phyloP scores from a whole-genome alignment of 495 filamentous ascomycete species.

The Penicillium chermesinum region DNA sequence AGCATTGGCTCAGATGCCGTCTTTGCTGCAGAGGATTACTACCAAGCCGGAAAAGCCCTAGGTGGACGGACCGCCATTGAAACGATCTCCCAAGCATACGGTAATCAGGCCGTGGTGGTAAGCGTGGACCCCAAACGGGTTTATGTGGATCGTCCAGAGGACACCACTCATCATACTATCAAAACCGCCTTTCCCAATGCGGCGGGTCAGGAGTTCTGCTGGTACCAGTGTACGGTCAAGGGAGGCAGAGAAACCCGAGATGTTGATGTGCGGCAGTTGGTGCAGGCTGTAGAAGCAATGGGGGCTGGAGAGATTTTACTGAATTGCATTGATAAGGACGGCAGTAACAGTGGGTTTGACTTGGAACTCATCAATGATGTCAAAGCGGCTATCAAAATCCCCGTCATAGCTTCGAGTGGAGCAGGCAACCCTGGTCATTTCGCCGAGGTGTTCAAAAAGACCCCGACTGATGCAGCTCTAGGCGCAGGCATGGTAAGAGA shows the following conservation, averaged over 20 bases:
- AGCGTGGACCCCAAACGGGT: constrained; percentile 90
- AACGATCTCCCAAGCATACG: constrained; percentile 87
- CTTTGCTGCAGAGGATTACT: constrained; percentile 84
- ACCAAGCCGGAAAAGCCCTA: constrained; percentile 57
- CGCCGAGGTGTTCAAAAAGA: constrained; percentile 80
- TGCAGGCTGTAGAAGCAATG: constrained; percentile 90
- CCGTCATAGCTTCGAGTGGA: constrained; percentile 92
- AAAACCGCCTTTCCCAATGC: constrained; percentile 65
- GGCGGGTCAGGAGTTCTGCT: constrained; percentile 76
- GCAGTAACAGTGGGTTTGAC: constrained; percentile 92
- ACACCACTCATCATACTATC: constrained; percentile 75
- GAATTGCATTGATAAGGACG: constrained; percentile 97
- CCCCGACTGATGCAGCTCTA: constrained; percentile 83
- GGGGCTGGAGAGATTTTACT: constrained; percentile 90
- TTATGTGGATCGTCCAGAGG: constrained; percentile 66
- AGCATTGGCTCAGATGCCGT: constrained; percentile 96
- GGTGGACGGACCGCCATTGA: constrained; percentile 87
- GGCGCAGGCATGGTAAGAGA: constrained; percentile 84
- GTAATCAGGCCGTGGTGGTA: constrained; percentile 94
- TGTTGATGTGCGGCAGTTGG: constrained; percentile 82
- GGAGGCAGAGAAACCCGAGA: constrained; percentile 88
- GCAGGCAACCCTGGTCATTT: constrained; percentile 90
- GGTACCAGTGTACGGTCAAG: constrained; percentile 97
- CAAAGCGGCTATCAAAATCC: constrained; percentile 77
- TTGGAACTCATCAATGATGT: constrained; percentile 85